Percentiles rank a stretch among this genome's conserved stretches.
Evolutionary conservation across 345 rosid species (phyloP).

Genomic region (Murraya koenigii): DNA sequence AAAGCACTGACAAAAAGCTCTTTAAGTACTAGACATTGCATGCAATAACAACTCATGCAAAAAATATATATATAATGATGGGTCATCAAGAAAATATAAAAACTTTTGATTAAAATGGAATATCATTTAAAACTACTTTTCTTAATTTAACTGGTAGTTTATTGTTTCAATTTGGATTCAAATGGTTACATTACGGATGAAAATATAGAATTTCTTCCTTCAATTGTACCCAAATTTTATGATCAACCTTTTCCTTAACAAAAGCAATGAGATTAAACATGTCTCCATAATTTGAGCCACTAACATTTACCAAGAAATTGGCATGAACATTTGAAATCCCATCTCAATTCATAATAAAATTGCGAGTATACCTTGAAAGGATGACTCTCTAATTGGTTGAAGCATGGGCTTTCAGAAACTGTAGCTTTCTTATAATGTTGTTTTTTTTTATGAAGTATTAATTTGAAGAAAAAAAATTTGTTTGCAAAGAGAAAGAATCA

Average conservation of each 20-base stretch:
- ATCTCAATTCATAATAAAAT: conserved; percentile 26
- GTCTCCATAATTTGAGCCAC: conserved; percentile 26
- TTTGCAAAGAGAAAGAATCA: too few relatives aligned
- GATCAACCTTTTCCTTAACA: conserved; percentile 30
- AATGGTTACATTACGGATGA: conserved; percentile 16
- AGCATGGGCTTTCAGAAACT: too few relatives aligned
- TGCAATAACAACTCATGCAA: neutral
- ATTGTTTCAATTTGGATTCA: neutral
- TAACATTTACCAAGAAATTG: conserved; percentile 26
- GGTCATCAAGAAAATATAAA: neutral
- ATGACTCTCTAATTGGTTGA: too few relatives aligned
- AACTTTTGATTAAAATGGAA: neutral
- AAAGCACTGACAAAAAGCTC: conserved; percentile 49
- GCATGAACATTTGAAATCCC: conserved; percentile 32
- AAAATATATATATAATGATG: too few relatives aligned
- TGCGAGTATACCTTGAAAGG: too few relatives aligned
- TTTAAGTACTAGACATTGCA: conserved; percentile 14
- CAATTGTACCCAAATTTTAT: conserved; percentile 16
- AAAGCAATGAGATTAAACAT: conserved; percentile 33
- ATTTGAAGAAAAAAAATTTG: too few relatives aligned
- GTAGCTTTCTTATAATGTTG: too few relatives aligned
- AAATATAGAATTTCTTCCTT: conserved; percentile 27
- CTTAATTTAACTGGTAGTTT: neutral
- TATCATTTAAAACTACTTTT: conserved; percentile 1
- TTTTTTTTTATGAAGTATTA: too few relatives aligned